phyloP scores from a whole-genome alignment of 305 asterid genomes.

The Solanum hybrid region DNA sequence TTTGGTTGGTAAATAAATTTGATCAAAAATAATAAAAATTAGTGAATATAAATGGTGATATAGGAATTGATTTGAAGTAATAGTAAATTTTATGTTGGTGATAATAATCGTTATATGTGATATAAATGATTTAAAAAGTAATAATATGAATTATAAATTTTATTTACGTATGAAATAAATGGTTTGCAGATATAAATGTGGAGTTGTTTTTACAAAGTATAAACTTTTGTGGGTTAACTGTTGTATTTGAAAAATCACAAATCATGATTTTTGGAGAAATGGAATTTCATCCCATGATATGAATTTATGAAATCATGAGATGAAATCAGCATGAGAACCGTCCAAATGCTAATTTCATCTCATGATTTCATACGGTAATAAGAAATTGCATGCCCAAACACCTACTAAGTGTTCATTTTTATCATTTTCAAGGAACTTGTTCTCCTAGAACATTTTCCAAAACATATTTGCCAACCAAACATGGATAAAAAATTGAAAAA shows the following conservation, averaged over 20 bases:
- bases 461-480: too few species aligned
- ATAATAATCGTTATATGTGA: background rate
- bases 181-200: background rate
- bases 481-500: too few species aligned
- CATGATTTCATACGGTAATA: background rate
- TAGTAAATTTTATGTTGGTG: background rate
- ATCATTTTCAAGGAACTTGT: too few species aligned
- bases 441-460: too few species aligned
- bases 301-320: background rate
- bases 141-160: background rate
- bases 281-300: background rate
- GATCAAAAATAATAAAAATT: background rate
- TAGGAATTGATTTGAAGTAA: background rate
- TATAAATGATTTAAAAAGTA: too few species aligned
- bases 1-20: background rate
- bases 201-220: too few species aligned
- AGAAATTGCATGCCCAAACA: background rate
- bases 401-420: background rate
- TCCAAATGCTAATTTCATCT: too few species aligned
- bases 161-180: background rate
- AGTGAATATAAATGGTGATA: background rate
- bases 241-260: background rate
- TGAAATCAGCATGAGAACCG: background rate
- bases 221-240: background rate
- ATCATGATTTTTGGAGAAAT: background rate